These are phyloP conservation scores for Perkinsus olseni DNA, from an alignment of 169 alveolate genomes.

Conservation along the genomic window DNA sequence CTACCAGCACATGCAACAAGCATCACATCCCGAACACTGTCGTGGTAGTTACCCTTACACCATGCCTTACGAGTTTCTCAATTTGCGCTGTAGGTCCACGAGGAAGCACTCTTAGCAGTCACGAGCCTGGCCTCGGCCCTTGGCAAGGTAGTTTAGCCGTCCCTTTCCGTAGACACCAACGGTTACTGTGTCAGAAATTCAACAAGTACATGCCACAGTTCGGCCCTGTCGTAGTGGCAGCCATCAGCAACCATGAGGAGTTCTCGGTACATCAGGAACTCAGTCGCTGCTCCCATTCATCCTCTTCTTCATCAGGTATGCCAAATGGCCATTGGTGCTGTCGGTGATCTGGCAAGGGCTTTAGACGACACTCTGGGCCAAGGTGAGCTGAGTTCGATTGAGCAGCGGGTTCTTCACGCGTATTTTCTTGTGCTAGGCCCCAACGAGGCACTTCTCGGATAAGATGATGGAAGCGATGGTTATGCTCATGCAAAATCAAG, in stretches of 20 bases:
- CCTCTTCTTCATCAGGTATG: background rate
- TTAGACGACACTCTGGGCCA: background rate
- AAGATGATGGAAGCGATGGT: background rate
- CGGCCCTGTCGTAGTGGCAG: background rate
- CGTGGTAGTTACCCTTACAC: background rate
- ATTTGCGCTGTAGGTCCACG: background rate
- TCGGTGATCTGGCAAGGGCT: conserved; percentile 72
- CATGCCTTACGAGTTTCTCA: background rate
- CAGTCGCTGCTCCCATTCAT: background rate
- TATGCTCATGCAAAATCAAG: background rate
- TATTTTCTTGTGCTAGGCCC: background rate
- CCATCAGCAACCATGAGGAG: background rate
- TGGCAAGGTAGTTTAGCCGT: background rate
- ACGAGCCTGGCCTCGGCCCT: background rate
- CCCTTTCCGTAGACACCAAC: background rate
- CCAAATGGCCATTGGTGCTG: conserved; percentile 36
- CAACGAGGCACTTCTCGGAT: background rate
- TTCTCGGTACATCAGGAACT: background rate
- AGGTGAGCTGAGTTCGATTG: background rate
- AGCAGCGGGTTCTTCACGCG: background rate
- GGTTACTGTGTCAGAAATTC: background rate
- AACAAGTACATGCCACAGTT: background rate
- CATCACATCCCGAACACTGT: background rate
- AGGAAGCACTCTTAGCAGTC: background rate
- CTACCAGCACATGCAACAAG: background rate